A percentile compares a stretch with the other conserved stretches of the same genome.
phyloP scores from a whole-genome alignment of 495 filamentous ascomycete species.

The Tetracladium setigerum region DNA sequence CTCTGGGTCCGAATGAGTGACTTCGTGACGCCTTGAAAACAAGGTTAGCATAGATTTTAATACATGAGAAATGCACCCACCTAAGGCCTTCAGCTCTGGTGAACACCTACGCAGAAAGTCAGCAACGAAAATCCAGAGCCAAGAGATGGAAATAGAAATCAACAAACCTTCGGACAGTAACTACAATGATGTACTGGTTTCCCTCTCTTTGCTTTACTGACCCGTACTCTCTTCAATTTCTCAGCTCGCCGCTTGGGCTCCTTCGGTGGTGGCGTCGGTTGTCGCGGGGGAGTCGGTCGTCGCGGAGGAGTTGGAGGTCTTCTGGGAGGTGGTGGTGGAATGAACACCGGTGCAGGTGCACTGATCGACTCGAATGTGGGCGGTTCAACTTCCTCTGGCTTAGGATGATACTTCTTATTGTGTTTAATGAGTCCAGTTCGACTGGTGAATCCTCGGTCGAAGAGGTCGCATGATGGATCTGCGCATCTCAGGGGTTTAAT shows the following conservation, averaged over 20 bases:
- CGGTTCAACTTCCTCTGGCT: background rate
- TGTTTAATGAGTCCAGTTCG: conserved; percentile 1
- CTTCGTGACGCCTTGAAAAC: background rate
- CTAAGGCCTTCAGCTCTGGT: background rate
- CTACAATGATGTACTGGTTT: background rate
- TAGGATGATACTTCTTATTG: conserved; percentile 3
- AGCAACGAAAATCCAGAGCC: background rate
- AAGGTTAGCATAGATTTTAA: background rate
- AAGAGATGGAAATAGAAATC: background rate
- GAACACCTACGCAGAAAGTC: background rate
- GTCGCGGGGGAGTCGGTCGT: conserved; percentile 16
- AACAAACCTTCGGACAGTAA: background rate
- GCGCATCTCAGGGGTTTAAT: conserved; percentile 1
- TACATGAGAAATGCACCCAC: background rate
- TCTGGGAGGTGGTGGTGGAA: conserved; percentile 40
- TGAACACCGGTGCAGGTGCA: conserved; percentile 1
- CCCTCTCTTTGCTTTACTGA: conserved; percentile 1
- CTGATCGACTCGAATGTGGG: conserved; percentile 1
- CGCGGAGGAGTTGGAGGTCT: conserved; percentile 30
- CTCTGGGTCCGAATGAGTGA: background rate
- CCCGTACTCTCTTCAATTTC: background rate
- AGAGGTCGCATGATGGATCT: conserved; percentile 2
- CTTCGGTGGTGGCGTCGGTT: conserved; percentile 6
- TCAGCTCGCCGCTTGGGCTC: background rate
- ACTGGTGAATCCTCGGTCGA: conserved; percentile 3